Percentiles rank a stretch among this genome's conserved stretches.
Conservation (phyloP, 495 filamentous ascomycete species). For the Penicillium atrosanguineum region DNA sequence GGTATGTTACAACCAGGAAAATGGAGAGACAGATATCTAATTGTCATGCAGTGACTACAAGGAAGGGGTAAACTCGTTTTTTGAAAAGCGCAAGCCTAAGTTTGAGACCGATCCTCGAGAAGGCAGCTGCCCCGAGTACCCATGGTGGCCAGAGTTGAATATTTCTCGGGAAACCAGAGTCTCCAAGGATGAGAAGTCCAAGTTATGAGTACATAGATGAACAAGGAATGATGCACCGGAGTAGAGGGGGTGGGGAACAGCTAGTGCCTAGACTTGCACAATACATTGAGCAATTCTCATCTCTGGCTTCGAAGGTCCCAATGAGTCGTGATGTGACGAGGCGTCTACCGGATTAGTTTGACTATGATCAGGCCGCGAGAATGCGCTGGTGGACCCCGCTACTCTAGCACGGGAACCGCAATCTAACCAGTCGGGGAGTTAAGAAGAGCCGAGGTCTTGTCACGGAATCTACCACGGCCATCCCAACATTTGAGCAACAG, state of each 20-base stretch:
- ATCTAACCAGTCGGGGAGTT: not conserved
- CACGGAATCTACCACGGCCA: too few species aligned
- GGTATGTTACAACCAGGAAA: conserved; percentile 1
- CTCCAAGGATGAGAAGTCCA: conserved; percentile 9
- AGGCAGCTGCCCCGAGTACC: conserved; percentile 19
- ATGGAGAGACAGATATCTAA: not conserved
- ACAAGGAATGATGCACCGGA: too few species aligned
- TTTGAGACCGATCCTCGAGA: conserved; percentile 39
- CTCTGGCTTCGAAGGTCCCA: too few species aligned
- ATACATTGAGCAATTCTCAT: not conserved
- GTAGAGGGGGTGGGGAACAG: too few species aligned
- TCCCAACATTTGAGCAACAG: too few species aligned
- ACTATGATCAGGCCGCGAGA: not conserved
- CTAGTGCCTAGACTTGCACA: too few species aligned
- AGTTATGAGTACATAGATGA: conserved; percentile 3
- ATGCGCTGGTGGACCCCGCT: not conserved
- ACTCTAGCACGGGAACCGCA: not conserved
- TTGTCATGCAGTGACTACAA: conserved; percentile 29
- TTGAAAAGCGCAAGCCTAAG: conserved; percentile 45
- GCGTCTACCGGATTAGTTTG: not conserved
- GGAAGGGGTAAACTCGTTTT: conserved; percentile 43
- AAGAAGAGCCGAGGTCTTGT: too few species aligned
- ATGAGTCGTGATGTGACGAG: too few species aligned
- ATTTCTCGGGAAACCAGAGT: conserved; percentile 10
- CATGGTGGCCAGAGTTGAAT: conserved; percentile 24